phyloP scores from a whole-genome alignment of 768 basidiomycete species.

The Lentinula sp. region DNA sequence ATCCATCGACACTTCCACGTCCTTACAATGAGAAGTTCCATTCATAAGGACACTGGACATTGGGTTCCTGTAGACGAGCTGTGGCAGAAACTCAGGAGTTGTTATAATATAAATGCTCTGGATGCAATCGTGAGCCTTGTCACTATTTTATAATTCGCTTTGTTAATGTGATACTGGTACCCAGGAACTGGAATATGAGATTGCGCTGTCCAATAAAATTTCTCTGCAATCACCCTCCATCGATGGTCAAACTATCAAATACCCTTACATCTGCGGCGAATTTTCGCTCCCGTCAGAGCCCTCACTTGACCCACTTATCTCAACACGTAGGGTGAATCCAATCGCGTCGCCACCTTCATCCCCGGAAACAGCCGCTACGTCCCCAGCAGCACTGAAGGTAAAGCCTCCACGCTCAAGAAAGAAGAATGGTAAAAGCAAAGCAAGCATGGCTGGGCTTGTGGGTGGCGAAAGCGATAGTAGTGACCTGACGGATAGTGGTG shows the following conservation, averaged over 20 bases:
- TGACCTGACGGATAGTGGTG: slow-evolving; percentile 77
- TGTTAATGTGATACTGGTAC: slow-evolving; percentile 12
- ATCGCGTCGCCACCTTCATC: slow-evolving; percentile 62
- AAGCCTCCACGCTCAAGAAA: slow-evolving; percentile 14
- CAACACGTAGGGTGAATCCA: slow-evolving; percentile 56
- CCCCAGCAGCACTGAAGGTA: slow-evolving; percentile 13
- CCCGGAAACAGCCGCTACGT: slow-evolving; percentile 39
- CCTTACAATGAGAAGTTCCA: slow-evolving; percentile 65
- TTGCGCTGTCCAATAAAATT: slow-evolving; percentile 31
- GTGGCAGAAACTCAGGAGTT: slow-evolving; percentile 67
- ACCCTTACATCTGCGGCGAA: slow-evolving; percentile 73
- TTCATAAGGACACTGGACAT: slow-evolving; percentile 64
- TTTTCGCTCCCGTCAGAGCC: slow-evolving; percentile 59
- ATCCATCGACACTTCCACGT: slow-evolving; percentile 80
- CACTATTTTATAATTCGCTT: background rate
- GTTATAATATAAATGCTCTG: slow-evolving; percentile 71
- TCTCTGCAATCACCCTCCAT: slow-evolving; percentile 62
- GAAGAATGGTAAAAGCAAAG: slow-evolving; percentile 44
- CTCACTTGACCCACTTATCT: slow-evolving; percentile 51
- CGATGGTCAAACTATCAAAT: slow-evolving; percentile 57
- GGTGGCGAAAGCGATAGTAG: slow-evolving; percentile 83
- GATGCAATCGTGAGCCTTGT: slow-evolving; percentile 56
- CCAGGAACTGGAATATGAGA: slow-evolving; percentile 45
- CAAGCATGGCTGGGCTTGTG: slow-evolving; percentile 67
- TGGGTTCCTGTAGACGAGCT: slow-evolving; percentile 55